phyloP scores from a whole-genome alignment of 805 yeast genomes.

The Yamadazyma tumulicola region DNA sequence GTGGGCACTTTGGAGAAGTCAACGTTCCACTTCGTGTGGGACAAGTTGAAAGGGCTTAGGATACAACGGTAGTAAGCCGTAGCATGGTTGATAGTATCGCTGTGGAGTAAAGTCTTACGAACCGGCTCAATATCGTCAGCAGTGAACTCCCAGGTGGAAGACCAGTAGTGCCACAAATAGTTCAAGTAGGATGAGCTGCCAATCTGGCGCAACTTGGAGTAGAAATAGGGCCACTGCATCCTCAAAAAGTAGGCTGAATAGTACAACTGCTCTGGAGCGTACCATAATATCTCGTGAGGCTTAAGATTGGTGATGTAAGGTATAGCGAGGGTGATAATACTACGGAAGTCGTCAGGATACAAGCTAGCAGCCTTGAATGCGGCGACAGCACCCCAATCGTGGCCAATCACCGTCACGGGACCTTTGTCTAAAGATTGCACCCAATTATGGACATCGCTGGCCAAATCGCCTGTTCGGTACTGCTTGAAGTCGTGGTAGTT shows the following conservation, averaged over 20 bases:
- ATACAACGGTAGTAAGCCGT: slow-evolving; percentile 39
- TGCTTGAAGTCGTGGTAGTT: slow-evolving; percentile 21
- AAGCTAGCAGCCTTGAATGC: slow-evolving; percentile 30
- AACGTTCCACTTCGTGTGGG: slow-evolving; percentile 20
- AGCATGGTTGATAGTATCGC: slow-evolving; percentile 27
- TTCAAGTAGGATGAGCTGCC: slow-evolving; percentile 25
- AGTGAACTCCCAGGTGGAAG: slow-evolving; percentile 35
- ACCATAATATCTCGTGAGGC: slow-evolving; percentile 24
- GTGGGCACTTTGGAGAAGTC: slow-evolving; percentile 36
- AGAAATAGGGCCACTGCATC: slow-evolving; percentile 29
- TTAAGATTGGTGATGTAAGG: slow-evolving; percentile 30
- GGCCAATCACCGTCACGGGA: slow-evolving; percentile 37
- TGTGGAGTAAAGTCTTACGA: slow-evolving; percentile 21
- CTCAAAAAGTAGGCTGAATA: slow-evolving; percentile 33
- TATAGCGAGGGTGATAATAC: slow-evolving; percentile 36
- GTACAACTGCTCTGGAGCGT: slow-evolving; percentile 33
- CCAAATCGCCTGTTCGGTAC: slow-evolving; percentile 27
- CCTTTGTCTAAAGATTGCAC: neutral
- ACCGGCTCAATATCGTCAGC: slow-evolving; percentile 24
- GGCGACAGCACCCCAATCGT: slow-evolving; percentile 44
- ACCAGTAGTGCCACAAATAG: slow-evolving; percentile 35
- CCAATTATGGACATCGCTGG: slow-evolving; percentile 34
- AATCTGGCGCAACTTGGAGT: slow-evolving; percentile 16
- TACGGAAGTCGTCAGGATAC: slow-evolving; percentile 32
- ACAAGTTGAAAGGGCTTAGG: slow-evolving; percentile 18